Evolutionary conservation across 495 filamentous ascomycete species (phyloP).

Genomic region (Penicillium goetzii): DNA sequence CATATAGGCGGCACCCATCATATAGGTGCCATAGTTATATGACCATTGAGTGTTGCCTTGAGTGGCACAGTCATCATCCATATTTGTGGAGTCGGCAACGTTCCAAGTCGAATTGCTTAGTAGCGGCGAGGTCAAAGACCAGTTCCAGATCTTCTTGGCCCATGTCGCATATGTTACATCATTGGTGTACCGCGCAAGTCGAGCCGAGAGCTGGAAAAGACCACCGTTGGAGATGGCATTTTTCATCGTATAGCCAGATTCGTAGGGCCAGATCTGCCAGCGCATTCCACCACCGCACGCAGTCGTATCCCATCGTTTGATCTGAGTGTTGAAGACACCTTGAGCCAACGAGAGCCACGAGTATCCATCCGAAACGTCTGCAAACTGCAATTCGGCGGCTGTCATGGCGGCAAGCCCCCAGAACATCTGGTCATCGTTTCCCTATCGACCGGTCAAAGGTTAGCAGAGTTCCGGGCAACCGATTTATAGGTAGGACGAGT

Average conservation of each 20-base stretch:
- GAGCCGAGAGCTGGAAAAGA: constrained; percentile 69
- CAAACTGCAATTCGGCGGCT: constrained; percentile 55
- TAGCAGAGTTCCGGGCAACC: not conserved
- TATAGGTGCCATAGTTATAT: constrained; percentile 70
- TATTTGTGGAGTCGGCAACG: constrained; percentile 65
- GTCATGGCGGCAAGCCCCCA: constrained; percentile 62
- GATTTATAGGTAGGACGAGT: not conserved
- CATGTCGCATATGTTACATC: constrained; percentile 67
- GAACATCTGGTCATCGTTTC: constrained; percentile 63
- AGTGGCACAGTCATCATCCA: constrained; percentile 54
- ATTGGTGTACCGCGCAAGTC: constrained; percentile 67
- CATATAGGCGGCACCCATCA: constrained; percentile 73
- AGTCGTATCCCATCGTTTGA: constrained; percentile 53
- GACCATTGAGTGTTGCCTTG: constrained; percentile 66
- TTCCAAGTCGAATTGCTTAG: constrained; percentile 48
- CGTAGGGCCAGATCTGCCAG: constrained; percentile 60
- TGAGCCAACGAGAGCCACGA: constrained; percentile 78
- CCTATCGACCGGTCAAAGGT: constrained; percentile 26
- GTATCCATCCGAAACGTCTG: constrained; percentile 52
- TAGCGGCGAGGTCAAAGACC: constrained; percentile 59
- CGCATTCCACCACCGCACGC: constrained; percentile 56
- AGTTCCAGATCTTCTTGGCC: constrained; percentile 70
- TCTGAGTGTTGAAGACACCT: constrained; percentile 76
- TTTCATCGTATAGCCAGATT: constrained; percentile 64
- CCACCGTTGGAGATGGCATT: constrained; percentile 72